A percentile compares a stretch with the other conserved stretches of the same genome.
phyloP scores from a whole-genome alignment of 2,329 filamentous ascomycete genomes.

The Apiospora koreana region DNA sequence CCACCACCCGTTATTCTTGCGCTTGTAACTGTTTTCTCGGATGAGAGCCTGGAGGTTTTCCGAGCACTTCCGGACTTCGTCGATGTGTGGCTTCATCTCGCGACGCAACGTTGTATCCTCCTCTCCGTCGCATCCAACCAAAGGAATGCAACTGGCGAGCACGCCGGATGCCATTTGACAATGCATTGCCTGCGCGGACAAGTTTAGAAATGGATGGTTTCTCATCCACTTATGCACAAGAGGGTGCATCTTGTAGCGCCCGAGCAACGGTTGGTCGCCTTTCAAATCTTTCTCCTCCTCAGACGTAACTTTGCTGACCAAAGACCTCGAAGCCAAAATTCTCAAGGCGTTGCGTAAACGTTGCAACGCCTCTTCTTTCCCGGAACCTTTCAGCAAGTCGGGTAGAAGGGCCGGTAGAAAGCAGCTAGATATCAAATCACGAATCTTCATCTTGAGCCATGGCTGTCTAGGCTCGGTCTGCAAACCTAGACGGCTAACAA shows the following conservation, averaged over 20 bases:
- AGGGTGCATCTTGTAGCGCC: conserved; percentile 18
- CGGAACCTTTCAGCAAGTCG: conserved; percentile 8
- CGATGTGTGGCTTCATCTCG: conserved; percentile 18
- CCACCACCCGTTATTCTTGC: not conserved
- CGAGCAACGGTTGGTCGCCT: not conserved
- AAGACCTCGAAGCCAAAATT: conserved; percentile 5
- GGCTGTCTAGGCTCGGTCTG: not conserved
- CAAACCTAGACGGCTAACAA: conserved; percentile 1
- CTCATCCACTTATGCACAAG: conserved; percentile 20
- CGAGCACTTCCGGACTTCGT: conserved; percentile 6
- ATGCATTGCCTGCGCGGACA: conserved; percentile 14
- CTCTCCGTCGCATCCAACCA: conserved; percentile 13
- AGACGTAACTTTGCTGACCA: conserved; percentile 11
- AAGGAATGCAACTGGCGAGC: conserved; percentile 10
- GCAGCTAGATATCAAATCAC: not conserved
- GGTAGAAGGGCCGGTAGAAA: not conserved
- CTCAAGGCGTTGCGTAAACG: conserved; percentile 11
- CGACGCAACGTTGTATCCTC: conserved; percentile 14
- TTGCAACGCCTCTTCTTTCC: not conserved
- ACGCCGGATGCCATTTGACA: conserved; percentile 18
- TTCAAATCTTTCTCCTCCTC: not conserved
- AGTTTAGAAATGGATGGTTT: conserved; percentile 11
- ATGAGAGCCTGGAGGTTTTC: not conserved
- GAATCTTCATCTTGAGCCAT: not conserved
- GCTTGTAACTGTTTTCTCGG: not conserved